Base-by-base conservation (phyloP, 257 asterid genomes). In the Nemophila menziesii region DNA sequence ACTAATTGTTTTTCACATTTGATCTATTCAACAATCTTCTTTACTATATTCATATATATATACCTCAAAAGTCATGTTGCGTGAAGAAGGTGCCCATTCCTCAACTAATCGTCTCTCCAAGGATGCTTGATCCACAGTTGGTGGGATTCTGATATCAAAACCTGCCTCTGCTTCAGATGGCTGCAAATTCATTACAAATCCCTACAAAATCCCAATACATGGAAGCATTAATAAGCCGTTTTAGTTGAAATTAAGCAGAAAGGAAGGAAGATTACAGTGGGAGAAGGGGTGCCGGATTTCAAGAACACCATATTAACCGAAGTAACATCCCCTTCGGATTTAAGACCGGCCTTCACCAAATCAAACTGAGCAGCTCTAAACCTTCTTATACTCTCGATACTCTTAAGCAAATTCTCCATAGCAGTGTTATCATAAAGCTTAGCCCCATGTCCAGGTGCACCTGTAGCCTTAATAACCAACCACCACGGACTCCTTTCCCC, bases 141-240 rank as follows among this genome's bases (percentile, higher is more conserved):
- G 94, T 44, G 98, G 96, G 51, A 84, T 69, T 42, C 98, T 79
- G 66, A 90, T 69, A 63, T 90, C 98, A 60, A 90, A 90, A 23
- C 98, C 98, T 45, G 96, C 98, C 62, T 77, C 53, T 55, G 98
- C 98, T 81, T 89, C 96, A 36, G 98, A 89, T 44, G 96, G 98
- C 70, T 89, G 98, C 60, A 90, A 55, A 71, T 90, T 90, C 98
- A 81, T 90, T 67, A 85, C 94, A 50, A 81, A 90, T 11, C 98
- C 97, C 97, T 87, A 69, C 48, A 53, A 62, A 49, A 20, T 15
- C 53, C 55, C 10, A 39, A 51, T 5, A 21, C 44, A 19, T 16
- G 11, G 6, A 36, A 42, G 22, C 16, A 16, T 1, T 16, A 0
- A 29, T 2, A 13, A 29, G 36, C 36, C 8, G 7, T 29, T n/a